Conservation (phyloP, 192 early-diverging fungal species). For the Backusella morwellensis region DNA sequence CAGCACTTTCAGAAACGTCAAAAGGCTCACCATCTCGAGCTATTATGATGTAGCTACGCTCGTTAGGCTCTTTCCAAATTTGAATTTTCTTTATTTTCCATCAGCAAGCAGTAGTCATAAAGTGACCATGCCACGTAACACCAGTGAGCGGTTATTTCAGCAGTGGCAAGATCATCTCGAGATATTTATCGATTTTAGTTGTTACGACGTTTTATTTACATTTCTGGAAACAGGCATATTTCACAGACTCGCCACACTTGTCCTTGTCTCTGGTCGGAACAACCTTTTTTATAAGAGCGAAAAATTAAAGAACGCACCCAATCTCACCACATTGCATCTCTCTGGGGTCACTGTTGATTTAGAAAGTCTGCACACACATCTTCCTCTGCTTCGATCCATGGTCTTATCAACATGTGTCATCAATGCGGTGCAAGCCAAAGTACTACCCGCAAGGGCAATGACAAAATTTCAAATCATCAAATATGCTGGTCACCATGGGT, state of each 20-base stretch:
- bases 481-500: background rate
- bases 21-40: background rate
- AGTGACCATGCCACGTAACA: background rate
- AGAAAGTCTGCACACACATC: background rate
- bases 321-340: background rate
- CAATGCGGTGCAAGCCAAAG: background rate
- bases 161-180: background rate
- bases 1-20: background rate
- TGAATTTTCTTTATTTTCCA: background rate
- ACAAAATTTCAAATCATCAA: background rate
- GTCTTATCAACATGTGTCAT: background rate
- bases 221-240: background rate
- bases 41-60: background rate
- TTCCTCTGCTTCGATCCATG: background rate
- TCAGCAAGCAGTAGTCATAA: background rate
- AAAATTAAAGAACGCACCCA: background rate
- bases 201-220: background rate
- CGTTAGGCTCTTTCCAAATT: background rate
- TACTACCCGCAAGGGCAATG: background rate
- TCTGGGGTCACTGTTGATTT: background rate
- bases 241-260: background rate
- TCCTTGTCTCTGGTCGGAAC: background rate
- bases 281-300: background rate
- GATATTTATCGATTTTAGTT: background rate
- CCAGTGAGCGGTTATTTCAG: background rate